Percentiles rank a stretch among this genome's conserved stretches.
phyloP scores from a whole-genome alignment of 2,329 filamentous ascomycete genomes.

The Colletotrichum navitas region DNA sequence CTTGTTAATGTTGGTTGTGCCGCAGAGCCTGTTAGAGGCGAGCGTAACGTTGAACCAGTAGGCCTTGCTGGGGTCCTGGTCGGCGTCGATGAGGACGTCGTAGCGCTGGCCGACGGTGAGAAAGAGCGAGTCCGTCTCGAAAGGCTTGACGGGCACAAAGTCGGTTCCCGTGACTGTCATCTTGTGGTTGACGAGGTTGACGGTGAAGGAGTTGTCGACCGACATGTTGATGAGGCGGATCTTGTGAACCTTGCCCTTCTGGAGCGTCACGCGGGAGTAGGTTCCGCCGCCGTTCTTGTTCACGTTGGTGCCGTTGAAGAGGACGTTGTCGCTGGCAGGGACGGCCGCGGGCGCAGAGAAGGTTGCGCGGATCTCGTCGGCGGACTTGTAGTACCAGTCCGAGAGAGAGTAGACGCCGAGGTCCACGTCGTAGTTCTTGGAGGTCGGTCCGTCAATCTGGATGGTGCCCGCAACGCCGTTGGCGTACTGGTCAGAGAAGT shows the following conservation, averaged over 20 bases:
- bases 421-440: slow-evolving; percentile 69
- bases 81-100: slow-evolving; percentile 55
- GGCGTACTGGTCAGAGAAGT: slow-evolving; percentile 63
- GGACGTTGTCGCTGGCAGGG: slow-evolving; percentile 52
- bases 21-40: slow-evolving; percentile 49
- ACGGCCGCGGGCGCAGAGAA: slow-evolving; percentile 42
- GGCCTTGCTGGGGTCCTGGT: slow-evolving; percentile 44
- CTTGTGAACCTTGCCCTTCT: slow-evolving; percentile 66
- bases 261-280: slow-evolving; percentile 63
- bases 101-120: slow-evolving; percentile 69
- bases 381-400: slow-evolving; percentile 64
- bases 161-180: slow-evolving; percentile 76
- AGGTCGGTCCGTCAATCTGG: slow-evolving; percentile 61
- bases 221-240: slow-evolving; percentile 71
- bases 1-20: slow-evolving; percentile 47
- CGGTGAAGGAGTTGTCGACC: slow-evolving; percentile 63
- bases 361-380: slow-evolving; percentile 46
- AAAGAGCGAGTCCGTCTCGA: slow-evolving; percentile 71
- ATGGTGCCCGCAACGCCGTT: slow-evolving; percentile 66
- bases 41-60: slow-evolving; percentile 56
- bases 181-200: slow-evolving; percentile 71
- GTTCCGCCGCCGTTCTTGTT: slow-evolving; percentile 46
- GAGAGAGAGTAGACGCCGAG: slow-evolving; percentile 66
- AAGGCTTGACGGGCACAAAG: slow-evolving; percentile 72
- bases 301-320: slow-evolving; percentile 59